Evolutionary conservation across 148 eudicot genomes (phyloP).

Genomic region (Persicaria tinctoria): DNA sequence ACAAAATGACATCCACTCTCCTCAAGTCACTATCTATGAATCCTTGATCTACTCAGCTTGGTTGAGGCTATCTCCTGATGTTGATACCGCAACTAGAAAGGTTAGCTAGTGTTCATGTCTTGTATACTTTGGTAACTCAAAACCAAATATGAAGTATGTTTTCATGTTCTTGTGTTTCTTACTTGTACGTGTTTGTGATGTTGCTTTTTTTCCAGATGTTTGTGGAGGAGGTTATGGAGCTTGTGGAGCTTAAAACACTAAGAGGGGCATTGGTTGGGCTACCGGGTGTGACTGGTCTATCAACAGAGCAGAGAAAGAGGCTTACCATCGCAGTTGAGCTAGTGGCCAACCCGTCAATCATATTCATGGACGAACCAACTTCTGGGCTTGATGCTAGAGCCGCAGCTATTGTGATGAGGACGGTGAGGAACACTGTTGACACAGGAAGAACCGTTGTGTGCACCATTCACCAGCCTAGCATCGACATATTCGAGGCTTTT

Average conservation of each 20-base stretch:
- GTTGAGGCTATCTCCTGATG: conserved; percentile 60
- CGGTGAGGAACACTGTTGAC: conserved; percentile 72
- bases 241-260: conserved; percentile 49
- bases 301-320: conserved; percentile 72
- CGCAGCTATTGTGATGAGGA: conserved; percentile 82
- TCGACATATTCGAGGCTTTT: conserved; percentile 56
- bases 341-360: conserved; percentile 79
- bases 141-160: background rate
- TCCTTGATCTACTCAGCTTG: conserved; percentile 77
- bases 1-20: conserved; percentile 86
- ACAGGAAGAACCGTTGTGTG: conserved; percentile 86
- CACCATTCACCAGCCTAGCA: conserved; percentile 87
- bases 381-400: conserved; percentile 86
- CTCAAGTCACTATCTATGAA: conserved; percentile 66
- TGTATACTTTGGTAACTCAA: no score
- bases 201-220: conserved; percentile 31
- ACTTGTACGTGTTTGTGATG: no score
- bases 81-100: conserved; percentile 47
- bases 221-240: conserved; percentile 59
- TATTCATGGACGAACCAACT: conserved; percentile 91
- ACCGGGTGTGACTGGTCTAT: conserved; percentile 68
- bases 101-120: conserved; percentile 19
- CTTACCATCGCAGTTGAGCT: conserved; percentile 76
- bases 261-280: conserved; percentile 52
- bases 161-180: background rate